These are phyloP conservation scores for Phymatotrichopsis omnivora DNA, from an alignment of 2,329 filamentous ascomycete genomes.

Conservation along the genomic window DNA sequence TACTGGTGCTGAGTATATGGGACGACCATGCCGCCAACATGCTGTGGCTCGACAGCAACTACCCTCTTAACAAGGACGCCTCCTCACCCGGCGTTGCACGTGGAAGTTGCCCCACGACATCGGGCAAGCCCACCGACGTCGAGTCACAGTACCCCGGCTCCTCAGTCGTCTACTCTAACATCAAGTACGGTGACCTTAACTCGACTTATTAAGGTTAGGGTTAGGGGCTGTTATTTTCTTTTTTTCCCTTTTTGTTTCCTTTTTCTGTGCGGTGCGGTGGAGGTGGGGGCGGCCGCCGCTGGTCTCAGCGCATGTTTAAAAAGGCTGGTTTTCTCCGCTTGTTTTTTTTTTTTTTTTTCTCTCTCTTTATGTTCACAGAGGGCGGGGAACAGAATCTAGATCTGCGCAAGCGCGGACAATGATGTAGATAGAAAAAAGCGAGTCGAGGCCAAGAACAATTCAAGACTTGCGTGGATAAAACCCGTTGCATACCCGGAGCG, in stretches of 20 bases:
- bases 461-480: no score
- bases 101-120: constrained; percentile 45
- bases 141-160: constrained; percentile 41
- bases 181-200: constrained; percentile 48
- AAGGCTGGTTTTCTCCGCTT: no score
- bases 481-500: no score
- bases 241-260: constrained; percentile 5
- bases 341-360: no score
- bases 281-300: not conserved
- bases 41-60: constrained; percentile 64
- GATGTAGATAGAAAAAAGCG: no score
- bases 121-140: constrained; percentile 44
- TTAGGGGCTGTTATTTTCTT: not conserved
- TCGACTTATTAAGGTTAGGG: constrained; percentile 39
- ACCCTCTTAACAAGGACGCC: constrained; percentile 42
- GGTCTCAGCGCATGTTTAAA: not conserved
- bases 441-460: no score
- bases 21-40: constrained; percentile 59
- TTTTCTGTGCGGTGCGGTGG: not conserved
- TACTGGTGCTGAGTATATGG: constrained; percentile 55
- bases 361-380: no score
- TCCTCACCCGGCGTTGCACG: constrained; percentile 43
- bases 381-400: no score
- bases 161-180: constrained; percentile 49
- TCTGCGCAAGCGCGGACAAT: no score